These are phyloP conservation scores for Dactylellina sp. DNA, from an alignment of 2,329 filamentous ascomycete species.

Conservation along the genomic window DNA sequence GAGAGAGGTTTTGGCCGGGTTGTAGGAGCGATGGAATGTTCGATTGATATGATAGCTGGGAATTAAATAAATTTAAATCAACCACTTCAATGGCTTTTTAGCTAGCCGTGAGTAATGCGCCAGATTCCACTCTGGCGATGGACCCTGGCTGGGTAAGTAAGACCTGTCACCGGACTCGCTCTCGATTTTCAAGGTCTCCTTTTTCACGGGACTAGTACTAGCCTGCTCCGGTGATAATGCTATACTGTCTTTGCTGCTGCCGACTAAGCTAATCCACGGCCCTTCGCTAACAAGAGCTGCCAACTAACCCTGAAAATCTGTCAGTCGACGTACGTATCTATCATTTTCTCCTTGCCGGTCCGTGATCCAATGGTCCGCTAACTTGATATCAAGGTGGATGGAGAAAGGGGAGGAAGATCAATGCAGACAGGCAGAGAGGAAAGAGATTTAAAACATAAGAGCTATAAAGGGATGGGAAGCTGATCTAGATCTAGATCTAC, in stretches of 20 bases:
- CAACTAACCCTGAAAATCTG: slow-evolving; percentile 16
- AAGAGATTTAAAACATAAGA: neutral
- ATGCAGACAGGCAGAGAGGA: too few species aligned
- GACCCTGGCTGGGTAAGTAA: slow-evolving; percentile 19
- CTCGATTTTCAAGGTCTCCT: slow-evolving; percentile 6
- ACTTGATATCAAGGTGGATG: slow-evolving; percentile 18
- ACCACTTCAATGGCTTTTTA: too few species aligned
- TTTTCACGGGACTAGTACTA: neutral
- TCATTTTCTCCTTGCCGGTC: slow-evolving; percentile 9
- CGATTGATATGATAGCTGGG: neutral
- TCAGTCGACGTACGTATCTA: neutral
- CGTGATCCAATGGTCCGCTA: slow-evolving; percentile 21
- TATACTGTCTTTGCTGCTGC: slow-evolving; percentile 25
- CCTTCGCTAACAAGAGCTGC: too few species aligned
- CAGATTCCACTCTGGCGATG: slow-evolving; percentile 6
- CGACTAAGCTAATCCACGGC: slow-evolving; percentile 45
- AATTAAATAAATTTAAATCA: slow-evolving; percentile 7
- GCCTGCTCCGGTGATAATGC: neutral
- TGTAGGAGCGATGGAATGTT: slow-evolving; percentile 42
- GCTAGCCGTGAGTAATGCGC: slow-evolving; percentile 23
- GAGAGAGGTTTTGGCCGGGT: neutral
- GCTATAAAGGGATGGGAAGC: too few species aligned
- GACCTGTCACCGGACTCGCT: slow-evolving; percentile 45
- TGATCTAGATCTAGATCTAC: too few species aligned
- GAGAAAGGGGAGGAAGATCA: slow-evolving; percentile 32